Percentiles rank a stretch among this genome's conserved stretches.
Conservation (phyloP, 1,284 basidiomycete genomes). For the Rhizoctonia solani region DNA sequence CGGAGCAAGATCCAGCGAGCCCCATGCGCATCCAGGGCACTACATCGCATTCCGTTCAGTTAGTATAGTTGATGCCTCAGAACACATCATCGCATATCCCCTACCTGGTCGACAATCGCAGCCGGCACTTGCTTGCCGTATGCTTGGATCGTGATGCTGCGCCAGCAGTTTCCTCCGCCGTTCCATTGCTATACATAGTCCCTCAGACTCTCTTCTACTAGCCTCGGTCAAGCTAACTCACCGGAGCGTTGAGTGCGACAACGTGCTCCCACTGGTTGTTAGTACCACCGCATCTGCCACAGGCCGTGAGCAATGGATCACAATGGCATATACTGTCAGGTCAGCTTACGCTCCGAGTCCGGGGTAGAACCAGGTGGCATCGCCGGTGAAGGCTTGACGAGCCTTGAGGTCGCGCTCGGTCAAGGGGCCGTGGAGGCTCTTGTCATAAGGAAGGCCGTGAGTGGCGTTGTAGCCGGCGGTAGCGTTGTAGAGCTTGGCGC, state of each 20-base stretch:
- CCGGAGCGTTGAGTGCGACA: background rate
- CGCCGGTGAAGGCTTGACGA: background rate
- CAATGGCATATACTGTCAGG: background rate
- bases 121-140: background rate
- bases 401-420: background rate
- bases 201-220: background rate
- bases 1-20: background rate
- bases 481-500: background rate
- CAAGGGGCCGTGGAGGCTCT: background rate
- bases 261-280: background rate
- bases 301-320: background rate
- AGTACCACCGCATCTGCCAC: background rate
- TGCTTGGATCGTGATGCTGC: slow-evolving; percentile 2
- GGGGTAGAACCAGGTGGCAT: background rate
- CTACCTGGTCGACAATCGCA: slow-evolving; percentile 3
- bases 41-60: background rate
- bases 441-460: background rate
- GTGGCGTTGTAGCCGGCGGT: slow-evolving; percentile 9
- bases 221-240: background rate
- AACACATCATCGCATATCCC: background rate
- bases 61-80: too few species aligned
- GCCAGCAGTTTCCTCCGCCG: background rate
- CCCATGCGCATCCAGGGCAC: slow-evolving; percentile 1
- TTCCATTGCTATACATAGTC: background rate
- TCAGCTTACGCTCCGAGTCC: slow-evolving; percentile 15